Conservation (phyloP, 768 basidiomycete species). For the Pisolithus orientalis region DNA sequence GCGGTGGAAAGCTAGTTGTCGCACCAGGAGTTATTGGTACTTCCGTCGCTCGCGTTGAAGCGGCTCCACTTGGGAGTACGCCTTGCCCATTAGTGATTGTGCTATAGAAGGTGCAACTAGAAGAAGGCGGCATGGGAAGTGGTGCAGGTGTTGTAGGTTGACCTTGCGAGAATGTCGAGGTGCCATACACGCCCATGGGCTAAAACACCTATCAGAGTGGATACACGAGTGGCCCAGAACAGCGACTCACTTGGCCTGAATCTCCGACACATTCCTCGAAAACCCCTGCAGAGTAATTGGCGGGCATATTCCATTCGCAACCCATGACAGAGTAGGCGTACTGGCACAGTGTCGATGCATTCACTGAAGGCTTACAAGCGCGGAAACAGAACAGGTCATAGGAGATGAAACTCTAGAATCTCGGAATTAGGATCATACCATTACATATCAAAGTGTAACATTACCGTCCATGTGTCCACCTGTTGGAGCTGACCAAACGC, state of each 20-base stretch:
- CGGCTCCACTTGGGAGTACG: constrained; percentile 23
- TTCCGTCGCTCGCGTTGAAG: constrained; percentile 1
- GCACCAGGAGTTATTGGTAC: neutral
- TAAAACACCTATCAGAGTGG: constrained; percentile 12
- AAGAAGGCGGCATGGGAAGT: constrained; percentile 53
- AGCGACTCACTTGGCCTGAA: constrained; percentile 35
- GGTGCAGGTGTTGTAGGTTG: constrained; percentile 47
- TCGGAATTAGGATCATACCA: neutral
- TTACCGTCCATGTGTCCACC: constrained; percentile 69
- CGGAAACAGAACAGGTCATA: constrained; percentile 64
- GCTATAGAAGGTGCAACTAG: constrained; percentile 46
- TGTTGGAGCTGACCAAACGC: constrained; percentile 57
- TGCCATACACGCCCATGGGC: constrained; percentile 67
- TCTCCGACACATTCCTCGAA: constrained; percentile 52
- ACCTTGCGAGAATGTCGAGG: constrained; percentile 64
- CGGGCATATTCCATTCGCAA: constrained; percentile 60
- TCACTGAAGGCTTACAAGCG: constrained; percentile 49
- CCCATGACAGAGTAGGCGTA: constrained; percentile 55
- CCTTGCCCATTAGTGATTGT: constrained; percentile 44
- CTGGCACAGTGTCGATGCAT: constrained; percentile 50
- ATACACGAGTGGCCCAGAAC: neutral
- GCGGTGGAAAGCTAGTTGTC: neutral
- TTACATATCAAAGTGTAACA: constrained; percentile 11
- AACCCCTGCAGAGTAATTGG: constrained; percentile 35
- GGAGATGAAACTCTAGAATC: constrained; percentile 55